Base-by-base conservation (phyloP, 805 yeast genomes). In the Myxozyma lipomycoides region DNA sequence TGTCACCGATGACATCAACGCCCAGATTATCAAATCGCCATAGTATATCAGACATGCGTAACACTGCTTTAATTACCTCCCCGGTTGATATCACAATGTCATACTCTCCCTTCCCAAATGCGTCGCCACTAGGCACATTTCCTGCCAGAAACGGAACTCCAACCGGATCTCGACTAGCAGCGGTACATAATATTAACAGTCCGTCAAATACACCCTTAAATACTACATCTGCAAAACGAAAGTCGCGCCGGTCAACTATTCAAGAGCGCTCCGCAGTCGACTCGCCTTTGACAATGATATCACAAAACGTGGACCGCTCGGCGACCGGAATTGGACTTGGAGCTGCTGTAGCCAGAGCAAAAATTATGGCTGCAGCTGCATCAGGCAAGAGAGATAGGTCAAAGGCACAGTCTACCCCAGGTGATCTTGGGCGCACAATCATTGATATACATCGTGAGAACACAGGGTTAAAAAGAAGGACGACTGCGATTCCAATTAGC, bases 1-100 rank as follows among this genome's bases (percentile, higher is more conserved):
- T 43, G 37, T 19, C 43, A 46, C 45, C 47, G 4, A 30, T 37
- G 15, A 4, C 53, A 26, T 36, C 52, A 10, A 55, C 60, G 19
- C 49, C 57, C 4, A 35, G 56, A 6, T 51, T 58, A 21, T 34
- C 47, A 23, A 30, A 51, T 6, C 49, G 52, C 10, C 58, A 58
- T 35, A 62, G 61, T 40, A 58, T 61, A 18, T 61, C 65, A 1
- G 64, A 62, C 9, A 42, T 62, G 28, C 54, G 63, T 18, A 57
- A 60, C 19, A 45, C 45, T 32, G 38, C 50, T 18, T 18, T 48
- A 19, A 51, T 39, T 24, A 43, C 50, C 5, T 52, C 56, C 4
- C 60, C 57, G 30, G 84, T 78, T 48, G 58, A 53, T 25, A 47
- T 53, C 19, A 24, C 48, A 18, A 45, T 45, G 48, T 53, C 58